Percentiles rank a stretch among this genome's conserved stretches.
phyloP scores from a whole-genome alignment of 495 filamentous ascomycete genomes.

The Aspergillus asperescens region DNA sequence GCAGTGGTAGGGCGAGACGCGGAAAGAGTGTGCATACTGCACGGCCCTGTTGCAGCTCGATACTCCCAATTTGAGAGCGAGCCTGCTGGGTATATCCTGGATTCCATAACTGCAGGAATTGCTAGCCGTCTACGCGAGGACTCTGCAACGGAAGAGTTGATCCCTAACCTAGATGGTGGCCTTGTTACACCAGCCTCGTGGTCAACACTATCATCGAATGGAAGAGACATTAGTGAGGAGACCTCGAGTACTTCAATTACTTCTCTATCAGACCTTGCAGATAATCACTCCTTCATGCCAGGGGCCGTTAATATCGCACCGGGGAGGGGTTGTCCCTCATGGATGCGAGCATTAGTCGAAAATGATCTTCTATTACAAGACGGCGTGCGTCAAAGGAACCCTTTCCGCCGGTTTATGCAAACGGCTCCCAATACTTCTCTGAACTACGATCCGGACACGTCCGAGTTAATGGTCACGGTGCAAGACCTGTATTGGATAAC shows the following conservation, averaged over 20 bases:
- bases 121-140: constrained; percentile 16
- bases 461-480: constrained; percentile 3
- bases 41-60: constrained; percentile 37
- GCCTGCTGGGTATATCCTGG: constrained; percentile 28
- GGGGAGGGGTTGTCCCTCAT: not conserved
- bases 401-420: constrained; percentile 9
- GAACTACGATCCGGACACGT: not conserved
- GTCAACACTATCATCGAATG: constrained; percentile 10
- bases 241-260: constrained; percentile 10
- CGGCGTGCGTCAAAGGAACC: constrained; percentile 10
- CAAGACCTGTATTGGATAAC: not conserved
- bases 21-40: constrained; percentile 34
- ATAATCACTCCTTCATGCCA: constrained; percentile 9
- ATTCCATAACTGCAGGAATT: constrained; percentile 19
- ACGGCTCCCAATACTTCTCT: not conserved
- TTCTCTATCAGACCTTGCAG: constrained; percentile 9
- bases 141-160: not conserved
- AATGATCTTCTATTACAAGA: constrained; percentile 10
- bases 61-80: constrained; percentile 26
- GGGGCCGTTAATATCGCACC: not conserved
- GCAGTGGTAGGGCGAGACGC: constrained; percentile 36
- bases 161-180: not conserved
- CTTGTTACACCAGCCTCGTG: constrained; percentile 13
- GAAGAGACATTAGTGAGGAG: constrained; percentile 7
- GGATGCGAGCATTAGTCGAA: constrained; percentile 13